These are phyloP conservation scores for Litsea cubeba DNA, from an alignment of 164 flowering plant genomes.

Conservation along the genomic window DNA sequence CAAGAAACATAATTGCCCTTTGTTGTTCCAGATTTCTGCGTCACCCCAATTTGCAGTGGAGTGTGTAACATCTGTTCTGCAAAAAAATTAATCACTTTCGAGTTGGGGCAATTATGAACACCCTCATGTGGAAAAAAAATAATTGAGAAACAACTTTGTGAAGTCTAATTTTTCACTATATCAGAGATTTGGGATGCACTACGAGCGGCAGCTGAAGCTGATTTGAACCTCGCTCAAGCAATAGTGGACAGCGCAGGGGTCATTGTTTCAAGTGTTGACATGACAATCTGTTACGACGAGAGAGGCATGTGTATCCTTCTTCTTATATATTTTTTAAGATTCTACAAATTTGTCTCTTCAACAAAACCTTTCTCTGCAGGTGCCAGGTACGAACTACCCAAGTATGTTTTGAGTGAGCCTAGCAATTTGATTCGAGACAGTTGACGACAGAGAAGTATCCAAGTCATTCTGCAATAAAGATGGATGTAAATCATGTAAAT, in stretches of 20 bases:
- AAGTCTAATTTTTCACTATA: background rate
- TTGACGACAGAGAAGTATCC: constrained; percentile 20
- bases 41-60: no score
- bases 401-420: constrained; percentile 84
- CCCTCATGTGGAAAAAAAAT: no score
- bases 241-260: constrained; percentile 87
- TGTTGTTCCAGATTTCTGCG: no score
- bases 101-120: no score
- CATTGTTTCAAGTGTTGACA: constrained; percentile 63
- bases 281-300: constrained; percentile 85
- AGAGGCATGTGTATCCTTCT: constrained; percentile 42
- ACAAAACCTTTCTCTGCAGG: constrained; percentile 38
- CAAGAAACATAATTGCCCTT: no score
- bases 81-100: no score
- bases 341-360: background rate
- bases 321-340: background rate
- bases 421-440: constrained; percentile 57
- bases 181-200: constrained; percentile 97
- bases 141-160: background rate
- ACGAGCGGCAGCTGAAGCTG: constrained; percentile 88
- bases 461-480: constrained; percentile 10
- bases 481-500: constrained; percentile 53
- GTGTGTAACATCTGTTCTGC: no score
- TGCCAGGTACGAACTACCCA: constrained; percentile 85
- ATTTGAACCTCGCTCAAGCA: constrained; percentile 62